Evolutionary conservation across 2,329 filamentous ascomycete species (phyloP).

Genomic region (Trichoderma sp.): DNA sequence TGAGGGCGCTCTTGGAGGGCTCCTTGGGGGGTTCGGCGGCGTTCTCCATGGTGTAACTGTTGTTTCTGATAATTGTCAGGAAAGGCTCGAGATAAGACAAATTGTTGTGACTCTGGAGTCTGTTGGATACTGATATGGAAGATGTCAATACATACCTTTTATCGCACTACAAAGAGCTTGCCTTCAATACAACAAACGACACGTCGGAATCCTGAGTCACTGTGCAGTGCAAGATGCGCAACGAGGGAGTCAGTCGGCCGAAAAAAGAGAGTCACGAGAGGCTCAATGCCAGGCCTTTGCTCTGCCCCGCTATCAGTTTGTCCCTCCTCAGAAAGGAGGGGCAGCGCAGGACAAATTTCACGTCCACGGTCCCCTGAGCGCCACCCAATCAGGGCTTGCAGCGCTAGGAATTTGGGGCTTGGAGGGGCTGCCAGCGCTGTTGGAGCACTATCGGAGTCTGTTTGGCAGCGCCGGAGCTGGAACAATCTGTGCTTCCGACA

Average conservation of each 20-base stretch:
- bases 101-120: neutral
- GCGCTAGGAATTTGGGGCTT: neutral
- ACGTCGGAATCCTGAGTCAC: neutral
- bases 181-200: neutral
- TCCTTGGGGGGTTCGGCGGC: constrained; percentile 49
- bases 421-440: constrained; percentile 6
- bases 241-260: constrained; percentile 7
- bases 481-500: constrained; percentile 29
- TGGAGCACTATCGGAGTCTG: neutral
- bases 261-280: constrained; percentile 8
- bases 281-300: constrained; percentile 1
- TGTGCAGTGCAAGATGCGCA: neutral
- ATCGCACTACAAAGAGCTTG: neutral
- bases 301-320: constrained; percentile 23
- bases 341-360: constrained; percentile 22
- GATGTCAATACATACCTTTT: neutral
- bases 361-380: constrained; percentile 16
- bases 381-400: constrained; percentile 22
- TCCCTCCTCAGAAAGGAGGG: constrained; percentile 22
- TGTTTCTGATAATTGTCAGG: neutral
- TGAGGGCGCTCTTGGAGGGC: constrained; percentile 60
- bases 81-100: neutral
- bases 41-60: constrained; percentile 30
- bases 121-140: neutral
- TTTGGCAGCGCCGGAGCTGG: constrained; percentile 25